Evolutionary conservation across 2,329 filamentous ascomycete species (phyloP).

Genomic region (Ascochyta viciae-villosae): DNA sequence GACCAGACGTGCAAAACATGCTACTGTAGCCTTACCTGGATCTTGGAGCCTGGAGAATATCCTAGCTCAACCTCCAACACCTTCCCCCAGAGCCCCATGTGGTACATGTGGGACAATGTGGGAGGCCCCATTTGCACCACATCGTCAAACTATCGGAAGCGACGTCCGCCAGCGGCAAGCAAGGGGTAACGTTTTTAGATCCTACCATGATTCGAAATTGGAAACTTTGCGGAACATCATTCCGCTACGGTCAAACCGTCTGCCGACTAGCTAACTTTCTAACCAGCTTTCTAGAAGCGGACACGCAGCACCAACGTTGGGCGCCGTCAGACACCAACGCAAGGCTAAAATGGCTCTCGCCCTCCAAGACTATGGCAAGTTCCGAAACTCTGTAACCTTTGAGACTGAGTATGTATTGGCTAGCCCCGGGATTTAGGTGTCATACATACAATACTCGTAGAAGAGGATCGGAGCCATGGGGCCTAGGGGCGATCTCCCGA

Average conservation of each 20-base stretch:
- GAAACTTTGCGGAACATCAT: background rate
- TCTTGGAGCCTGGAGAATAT: background rate
- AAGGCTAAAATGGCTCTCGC: conserved; percentile 9
- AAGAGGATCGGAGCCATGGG: background rate
- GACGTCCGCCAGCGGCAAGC: background rate
- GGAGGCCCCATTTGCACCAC: conserved; percentile 6
- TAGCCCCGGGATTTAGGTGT: background rate
- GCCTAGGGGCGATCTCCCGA: conserved; percentile 8
- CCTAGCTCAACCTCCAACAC: background rate
- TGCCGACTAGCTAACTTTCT: background rate
- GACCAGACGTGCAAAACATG: background rate
- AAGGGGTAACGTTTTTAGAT: background rate
- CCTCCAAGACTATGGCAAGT: conserved; percentile 1
- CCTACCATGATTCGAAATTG: background rate
- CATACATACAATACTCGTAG: background rate
- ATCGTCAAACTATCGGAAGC: conserved; percentile 7
- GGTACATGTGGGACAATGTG: conserved; percentile 12
- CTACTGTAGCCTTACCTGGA: background rate
- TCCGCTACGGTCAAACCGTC: background rate
- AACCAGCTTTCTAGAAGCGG: background rate
- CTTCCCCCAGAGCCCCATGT: conserved; percentile 4
- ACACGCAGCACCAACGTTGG: background rate
- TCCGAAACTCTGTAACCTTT: background rate
- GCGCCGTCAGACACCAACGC: conserved; percentile 1
- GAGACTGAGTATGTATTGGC: background rate